Conservation (phyloP, 768 basidiomycete genomes). For the Xerocomus brunneocitrinus region DNA sequence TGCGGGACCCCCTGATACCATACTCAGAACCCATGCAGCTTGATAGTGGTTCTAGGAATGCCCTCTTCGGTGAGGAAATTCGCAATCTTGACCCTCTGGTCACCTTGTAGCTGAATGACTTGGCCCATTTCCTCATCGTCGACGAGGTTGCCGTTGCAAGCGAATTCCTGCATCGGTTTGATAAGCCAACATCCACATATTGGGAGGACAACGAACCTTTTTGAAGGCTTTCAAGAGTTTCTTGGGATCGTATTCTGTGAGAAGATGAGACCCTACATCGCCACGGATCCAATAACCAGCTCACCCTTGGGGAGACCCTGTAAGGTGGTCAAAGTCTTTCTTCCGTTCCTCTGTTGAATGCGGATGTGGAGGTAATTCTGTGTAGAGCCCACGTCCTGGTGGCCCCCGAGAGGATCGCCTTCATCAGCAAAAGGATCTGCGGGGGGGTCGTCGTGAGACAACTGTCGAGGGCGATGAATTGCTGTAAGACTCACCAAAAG, state of each 20-base stretch:
- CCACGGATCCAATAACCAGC: constrained; percentile 19
- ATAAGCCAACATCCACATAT: constrained; percentile 7
- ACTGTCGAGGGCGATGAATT: not conserved
- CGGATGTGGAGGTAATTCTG: constrained; percentile 90
- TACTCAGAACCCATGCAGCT: constrained; percentile 81
- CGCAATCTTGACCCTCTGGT: constrained; percentile 89
- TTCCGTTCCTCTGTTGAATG: constrained; percentile 98
- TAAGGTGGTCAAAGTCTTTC: constrained; percentile 96
- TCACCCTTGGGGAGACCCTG: constrained; percentile 89
- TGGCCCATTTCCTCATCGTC: constrained; percentile 94
- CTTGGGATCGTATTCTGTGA: constrained; percentile 91
- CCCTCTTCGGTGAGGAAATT: constrained; percentile 84
- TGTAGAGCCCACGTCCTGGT: constrained; percentile 74
- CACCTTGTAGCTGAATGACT: constrained; percentile 98
- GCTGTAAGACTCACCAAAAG: constrained; percentile 52
- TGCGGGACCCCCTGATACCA: constrained; percentile 3
- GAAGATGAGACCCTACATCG: constrained; percentile 13
- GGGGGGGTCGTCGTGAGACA: constrained; percentile 12
- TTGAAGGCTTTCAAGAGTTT: constrained; percentile 99
- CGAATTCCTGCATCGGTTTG: constrained; percentile 68
- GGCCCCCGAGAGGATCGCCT: constrained; percentile 73
- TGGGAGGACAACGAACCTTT: constrained; percentile 55
- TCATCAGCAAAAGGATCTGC: constrained; percentile 96
- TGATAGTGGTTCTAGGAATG: constrained; percentile 71
- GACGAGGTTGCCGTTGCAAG: constrained; percentile 96